Evolutionary conservation across 495 filamentous ascomycete genomes (phyloP).

Genomic region (Xylaria grammica): DNA sequence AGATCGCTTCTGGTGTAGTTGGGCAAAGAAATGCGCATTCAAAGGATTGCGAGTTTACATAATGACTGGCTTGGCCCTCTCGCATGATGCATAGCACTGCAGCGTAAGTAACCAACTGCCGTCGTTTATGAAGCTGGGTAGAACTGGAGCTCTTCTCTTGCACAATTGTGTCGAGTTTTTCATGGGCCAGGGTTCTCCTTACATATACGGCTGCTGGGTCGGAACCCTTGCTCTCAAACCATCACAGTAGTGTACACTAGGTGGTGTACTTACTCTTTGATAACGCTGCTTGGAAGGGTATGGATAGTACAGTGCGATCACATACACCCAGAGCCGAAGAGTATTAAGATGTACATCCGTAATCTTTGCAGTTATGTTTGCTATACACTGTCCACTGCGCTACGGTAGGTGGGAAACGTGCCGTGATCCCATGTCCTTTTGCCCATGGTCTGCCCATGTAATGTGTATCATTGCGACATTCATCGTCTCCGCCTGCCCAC

Average conservation of each 20-base stretch:
- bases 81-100: too few species aligned
- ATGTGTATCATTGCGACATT: conserved; percentile 5
- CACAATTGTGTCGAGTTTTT: background rate
- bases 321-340: background rate
- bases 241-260: background rate
- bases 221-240: too few species aligned
- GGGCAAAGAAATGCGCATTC: too few species aligned
- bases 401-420: background rate
- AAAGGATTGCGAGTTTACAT: too few species aligned
- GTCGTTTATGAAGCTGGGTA: too few species aligned
- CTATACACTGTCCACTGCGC: background rate
- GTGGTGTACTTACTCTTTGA: too few species aligned
- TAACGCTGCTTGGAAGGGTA: too few species aligned
- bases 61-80: too few species aligned
- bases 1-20: background rate
- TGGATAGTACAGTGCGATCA: background rate
- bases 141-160: too few species aligned
- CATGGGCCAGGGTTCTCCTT: background rate
- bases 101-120: too few species aligned
- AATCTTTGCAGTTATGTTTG: too few species aligned
- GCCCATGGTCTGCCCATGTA: background rate
- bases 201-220: background rate
- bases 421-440: background rate
- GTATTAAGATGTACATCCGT: too few species aligned
- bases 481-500: background rate